These are phyloP conservation scores for Marasmius fiardii DNA, from an alignment of 1,284 basidiomycete species.

Conservation along the genomic window DNA sequence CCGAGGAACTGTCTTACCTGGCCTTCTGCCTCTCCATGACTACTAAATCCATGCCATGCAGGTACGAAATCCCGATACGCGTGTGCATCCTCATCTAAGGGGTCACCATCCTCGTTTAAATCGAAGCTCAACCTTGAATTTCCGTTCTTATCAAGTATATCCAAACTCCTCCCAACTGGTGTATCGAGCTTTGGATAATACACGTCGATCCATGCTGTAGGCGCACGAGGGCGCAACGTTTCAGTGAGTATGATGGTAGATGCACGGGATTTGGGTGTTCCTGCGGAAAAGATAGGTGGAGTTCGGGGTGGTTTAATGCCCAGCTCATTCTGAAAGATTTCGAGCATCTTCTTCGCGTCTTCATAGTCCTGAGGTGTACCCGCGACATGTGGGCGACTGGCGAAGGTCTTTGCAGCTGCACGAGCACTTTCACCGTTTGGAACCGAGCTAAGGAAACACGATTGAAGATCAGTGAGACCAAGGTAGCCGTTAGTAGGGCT, in stretches of 20 bases:
- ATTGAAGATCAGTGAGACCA: not conserved
- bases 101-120: slow-evolving; percentile 66
- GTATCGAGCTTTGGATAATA: slow-evolving; percentile 86
- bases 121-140: slow-evolving; percentile 61
- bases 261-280: slow-evolving; percentile 56
- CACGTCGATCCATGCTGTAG: slow-evolving; percentile 73
- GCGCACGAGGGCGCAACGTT: slow-evolving; percentile 31
- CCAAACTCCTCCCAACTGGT: slow-evolving; percentile 58
- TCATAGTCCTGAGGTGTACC: slow-evolving; percentile 62
- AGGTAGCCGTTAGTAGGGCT: slow-evolving; percentile 10
- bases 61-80: slow-evolving; percentile 58
- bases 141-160: slow-evolving; percentile 56
- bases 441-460: slow-evolving; percentile 40
- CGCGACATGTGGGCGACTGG: slow-evolving; percentile 70
- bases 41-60: slow-evolving; percentile 69
- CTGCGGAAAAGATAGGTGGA: slow-evolving; percentile 61
- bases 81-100: slow-evolving; percentile 58
- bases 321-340: slow-evolving; percentile 62
- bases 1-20: slow-evolving; percentile 21
- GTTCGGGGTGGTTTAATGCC: slow-evolving; percentile 41
- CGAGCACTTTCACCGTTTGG: slow-evolving; percentile 54
- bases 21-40: slow-evolving; percentile 61
- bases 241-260: slow-evolving; percentile 57
- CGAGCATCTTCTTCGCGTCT: slow-evolving; percentile 61
- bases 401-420: slow-evolving; percentile 53